Base-by-base conservation (phyloP, 176 grass and related monocot species). In the Aegilops longissima region DNA sequence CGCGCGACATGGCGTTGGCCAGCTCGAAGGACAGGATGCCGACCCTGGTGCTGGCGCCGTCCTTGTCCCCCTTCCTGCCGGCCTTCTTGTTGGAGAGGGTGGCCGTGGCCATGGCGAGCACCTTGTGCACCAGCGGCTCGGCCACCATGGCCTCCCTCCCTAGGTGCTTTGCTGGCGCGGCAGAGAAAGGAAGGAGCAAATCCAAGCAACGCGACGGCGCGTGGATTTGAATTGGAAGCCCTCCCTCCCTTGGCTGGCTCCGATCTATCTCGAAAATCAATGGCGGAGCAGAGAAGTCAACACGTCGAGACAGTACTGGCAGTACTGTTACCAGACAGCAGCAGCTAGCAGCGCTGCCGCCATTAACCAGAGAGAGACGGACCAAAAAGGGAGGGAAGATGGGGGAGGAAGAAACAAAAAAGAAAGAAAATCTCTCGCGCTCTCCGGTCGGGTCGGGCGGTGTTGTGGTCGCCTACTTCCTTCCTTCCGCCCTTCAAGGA, bases 21-120 rank as follows among this genome's bases (percentile, higher is more conserved):
- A 94, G 80, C 88, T 99, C 97, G 66, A 99, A 96, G 17, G 94
- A 93, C 59, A 99, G 82, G 76, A 99, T 99, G 72, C 97, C 92
- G 2, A 99, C 83, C 81, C 39, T 82, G 30, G 82, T 74, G 24
- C 33, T 69, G 38, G 84, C 78, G 23, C n/a, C 80, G 0, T 84
- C 89, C 51, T 5, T 52, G 49, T 52, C 49, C 14, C 16, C 30
- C 70, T 63, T 51, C 74, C 33, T 92, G 51, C 51, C 82, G 17
- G 54, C 90, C 92, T 94, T 96, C 89, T 85, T 94, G 29, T 47
- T 87, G 73, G 86, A 83, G 20, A 90, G 74, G 21, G 88, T 80
- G 61, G 82, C 66, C 42, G 85, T 79, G 20, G 87, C 88, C 61
- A 94, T 84, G 62, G 89, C 87, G 40, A 99, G 90, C 76, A 99